A percentile compares a stretch with the other conserved stretches of the same genome.
Evolutionary conservation across 2,329 filamentous ascomycete species (phyloP).

Genomic region (Fusarium torreyae): DNA sequence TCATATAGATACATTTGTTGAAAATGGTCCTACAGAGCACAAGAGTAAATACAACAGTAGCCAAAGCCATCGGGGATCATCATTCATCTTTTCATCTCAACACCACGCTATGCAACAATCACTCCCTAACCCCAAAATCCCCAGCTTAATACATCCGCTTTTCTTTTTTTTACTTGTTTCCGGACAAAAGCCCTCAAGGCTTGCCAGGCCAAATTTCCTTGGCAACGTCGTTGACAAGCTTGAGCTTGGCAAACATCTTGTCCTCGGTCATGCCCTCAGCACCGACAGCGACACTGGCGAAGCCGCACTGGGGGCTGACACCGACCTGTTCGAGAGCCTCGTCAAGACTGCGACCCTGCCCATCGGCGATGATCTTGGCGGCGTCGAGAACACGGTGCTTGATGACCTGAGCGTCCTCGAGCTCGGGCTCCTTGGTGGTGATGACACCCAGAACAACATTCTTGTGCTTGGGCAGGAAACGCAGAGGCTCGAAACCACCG

Average conservation of each 20-base stretch:
- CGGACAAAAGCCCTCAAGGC: not conserved
- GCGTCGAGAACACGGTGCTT: conserved; percentile 69
- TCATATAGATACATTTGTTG: not conserved
- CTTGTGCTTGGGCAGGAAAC: conserved; percentile 71
- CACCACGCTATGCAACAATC: conserved; percentile 36
- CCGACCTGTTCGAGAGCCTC: conserved; percentile 76
- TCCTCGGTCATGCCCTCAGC: conserved; percentile 74
- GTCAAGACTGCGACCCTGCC: conserved; percentile 72
- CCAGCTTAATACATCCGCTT: conserved; percentile 11
- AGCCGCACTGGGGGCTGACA: conserved; percentile 79
- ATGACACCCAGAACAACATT: conserved; percentile 74
- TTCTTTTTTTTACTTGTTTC: not conserved
- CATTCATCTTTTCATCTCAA: conserved; percentile 16
- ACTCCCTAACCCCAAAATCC: not conserved
- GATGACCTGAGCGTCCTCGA: conserved; percentile 70
- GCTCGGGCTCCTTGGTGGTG: conserved; percentile 71
- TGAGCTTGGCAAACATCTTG: conserved; percentile 80
- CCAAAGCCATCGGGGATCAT: not conserved
- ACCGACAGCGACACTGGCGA: conserved; percentile 78
- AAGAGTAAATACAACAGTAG: not conserved
- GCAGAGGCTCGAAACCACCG: conserved; percentile 74
- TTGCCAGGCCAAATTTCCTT: conserved; percentile 72
- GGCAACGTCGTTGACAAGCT: conserved; percentile 76
- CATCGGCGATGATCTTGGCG: conserved; percentile 76
- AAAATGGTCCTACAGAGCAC: not conserved